Base-by-base conservation (phyloP, 1,284 basidiomycete genomes). In the Volvariella volvacea region DNA sequence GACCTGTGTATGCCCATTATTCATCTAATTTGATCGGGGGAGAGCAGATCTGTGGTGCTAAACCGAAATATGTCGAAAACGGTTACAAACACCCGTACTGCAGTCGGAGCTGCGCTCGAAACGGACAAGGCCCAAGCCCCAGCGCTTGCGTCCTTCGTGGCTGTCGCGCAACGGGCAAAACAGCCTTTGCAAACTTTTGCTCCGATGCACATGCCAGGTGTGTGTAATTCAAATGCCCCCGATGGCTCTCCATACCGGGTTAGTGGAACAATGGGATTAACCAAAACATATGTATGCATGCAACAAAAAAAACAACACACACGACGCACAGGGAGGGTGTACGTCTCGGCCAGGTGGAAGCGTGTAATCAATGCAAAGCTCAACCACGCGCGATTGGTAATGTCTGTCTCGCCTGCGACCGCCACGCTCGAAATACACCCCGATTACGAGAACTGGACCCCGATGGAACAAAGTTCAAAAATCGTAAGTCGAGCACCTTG, bases 41-140 rank as follows among this genome's bases (percentile, higher is more conserved):
- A n/a, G n/a, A 36, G 22, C 3, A 82, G 79, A 68, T 69, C 45
- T 82, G 79, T 58, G 71, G 74, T 20, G 65, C 65, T 48, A 78
- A 70, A 54, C 76, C 78, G 12, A 81, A 76, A 63, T 81, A 71
- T 55, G 60, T 76, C 41, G 71, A 78, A 47, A 67, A 72, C 47
- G 80, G 78, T 15, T 59, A 66, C 48, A 68, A 69, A 49, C 77
- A 82, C 53, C 70, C 73, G 30, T 83, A 75, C 55, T 82, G 79
- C 55, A 68, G 80, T 50, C 72, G 69, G 50, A 78, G 70, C 39
- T 82, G 79, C 54, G 79, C 79, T 43, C 66, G 73, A 39, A 68
- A 58, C 45, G 68, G 65, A 42, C 59, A 62, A 47, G 63, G 63
- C 22, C 55, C 58, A 36, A 62, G 54, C 48, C 60, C 64, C 28